These are phyloP conservation scores for Nymphaea thermarum DNA, from an alignment of 164 flowering plant species.

Conservation along the genomic window DNA sequence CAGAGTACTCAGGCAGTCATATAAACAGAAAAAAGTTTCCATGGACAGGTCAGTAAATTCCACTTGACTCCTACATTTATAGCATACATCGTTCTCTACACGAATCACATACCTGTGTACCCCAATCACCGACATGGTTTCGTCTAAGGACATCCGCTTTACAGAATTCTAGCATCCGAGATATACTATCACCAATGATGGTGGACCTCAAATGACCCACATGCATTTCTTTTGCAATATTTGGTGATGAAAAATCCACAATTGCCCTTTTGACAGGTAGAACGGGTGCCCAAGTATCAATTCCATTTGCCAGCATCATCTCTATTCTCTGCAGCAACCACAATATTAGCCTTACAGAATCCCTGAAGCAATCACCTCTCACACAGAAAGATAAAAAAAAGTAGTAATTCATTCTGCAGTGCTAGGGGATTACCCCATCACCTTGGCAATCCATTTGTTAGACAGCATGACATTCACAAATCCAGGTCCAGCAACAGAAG, in stretches of 20 bases:
- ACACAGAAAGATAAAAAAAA: neutral
- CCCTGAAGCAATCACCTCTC: neutral
- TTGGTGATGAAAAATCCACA: constrained; percentile 96
- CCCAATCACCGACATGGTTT: constrained; percentile 99
- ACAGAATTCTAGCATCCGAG: constrained; percentile 90
- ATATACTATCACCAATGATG: constrained; percentile 85
- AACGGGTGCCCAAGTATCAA: constrained; percentile 78
- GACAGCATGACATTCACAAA: constrained; percentile 75
- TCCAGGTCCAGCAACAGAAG: constrained; percentile 87
- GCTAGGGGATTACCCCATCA: constrained; percentile 6
- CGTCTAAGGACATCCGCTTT: constrained; percentile 85
- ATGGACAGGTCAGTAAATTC: no score
- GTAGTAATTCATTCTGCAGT: neutral
- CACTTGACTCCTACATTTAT: no score
- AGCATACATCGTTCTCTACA: neutral
- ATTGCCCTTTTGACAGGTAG: constrained; percentile 55
- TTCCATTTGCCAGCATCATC: constrained; percentile 68
- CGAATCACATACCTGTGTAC: constrained; percentile 64
- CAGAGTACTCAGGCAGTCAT: no score
- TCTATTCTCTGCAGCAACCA: constrained; percentile 56
- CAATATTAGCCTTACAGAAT: neutral
- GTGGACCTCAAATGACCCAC: constrained; percentile 96
- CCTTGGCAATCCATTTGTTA: constrained; percentile 84
- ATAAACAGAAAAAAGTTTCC: no score
- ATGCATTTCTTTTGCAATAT: constrained; percentile 98